Evolutionary conservation across 83 land plant species (phyloP), one percentile per base, ranked within the genome.

Genomic region (Picea abies): DNA sequence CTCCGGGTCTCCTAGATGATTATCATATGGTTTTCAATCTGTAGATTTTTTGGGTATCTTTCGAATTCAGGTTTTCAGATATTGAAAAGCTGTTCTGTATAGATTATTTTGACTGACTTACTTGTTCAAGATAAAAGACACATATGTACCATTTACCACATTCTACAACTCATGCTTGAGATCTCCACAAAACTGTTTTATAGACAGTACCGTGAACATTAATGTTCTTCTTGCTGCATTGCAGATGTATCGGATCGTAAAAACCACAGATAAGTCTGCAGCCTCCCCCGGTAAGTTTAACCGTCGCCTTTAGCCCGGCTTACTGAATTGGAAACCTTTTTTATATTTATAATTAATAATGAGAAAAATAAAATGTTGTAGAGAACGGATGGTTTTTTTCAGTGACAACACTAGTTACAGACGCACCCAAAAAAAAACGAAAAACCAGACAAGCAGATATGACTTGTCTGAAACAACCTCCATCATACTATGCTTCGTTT

Each of bases 201-300:
- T 32, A 67, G 32, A 67, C 37, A 26, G 14, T 32, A 4, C 29
- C 11, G 4, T 29, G 71, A 10, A 3, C 26, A 29, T 67, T 14
- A n/a, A 32, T 29, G 29, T 29, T 15, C 6, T 14, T 8, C 16
- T n/a, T 11, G 15, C 12, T 23, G 69, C 19, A 26, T 14, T 67
- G 71, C 75, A 70, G 75, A 70, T 70, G 47, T 37, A 70, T 39
- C 47, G 15, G 39, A 70, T 49, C 19, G 47, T 70, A 39, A 70
- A 70, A 44, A 70, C 35, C n/a, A 70, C 75, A 5, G 75, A 70
- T 7, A 70, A 70, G 44, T 41, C 75, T 70, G 47, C 47, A 37
- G 41, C 41, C 41, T 17, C 75, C 17, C 39, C 75, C 0, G 75
- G 75, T 70, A 70, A 70, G 22, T 39, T 39, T 39, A 39, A 3